Evolutionary conservation across 78 protist genomes (phyloP).

Genomic region (Monosiga brevicollis): DNA sequence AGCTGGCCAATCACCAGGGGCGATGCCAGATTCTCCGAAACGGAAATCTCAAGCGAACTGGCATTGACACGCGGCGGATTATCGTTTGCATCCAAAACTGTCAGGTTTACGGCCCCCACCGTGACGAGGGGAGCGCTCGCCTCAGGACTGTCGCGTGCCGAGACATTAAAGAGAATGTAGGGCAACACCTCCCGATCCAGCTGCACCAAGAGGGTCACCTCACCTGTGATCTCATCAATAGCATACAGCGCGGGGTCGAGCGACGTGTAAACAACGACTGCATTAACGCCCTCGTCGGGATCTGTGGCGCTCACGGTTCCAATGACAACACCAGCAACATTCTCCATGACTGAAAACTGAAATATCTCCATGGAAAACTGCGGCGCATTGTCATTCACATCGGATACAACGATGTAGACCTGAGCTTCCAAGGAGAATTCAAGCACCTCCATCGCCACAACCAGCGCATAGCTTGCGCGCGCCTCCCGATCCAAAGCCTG

Average conservation of each 20-base stretch:
- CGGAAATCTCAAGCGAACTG: neutral
- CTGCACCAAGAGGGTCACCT: neutral
- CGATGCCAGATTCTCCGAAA: neutral
- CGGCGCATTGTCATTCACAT: neutral
- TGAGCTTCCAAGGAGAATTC: neutral
- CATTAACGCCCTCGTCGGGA: neutral
- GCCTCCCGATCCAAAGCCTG: neutral
- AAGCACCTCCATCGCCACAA: neutral
- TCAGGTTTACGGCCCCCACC: neutral
- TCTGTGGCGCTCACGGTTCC: neutral
- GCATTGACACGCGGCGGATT: neutral
- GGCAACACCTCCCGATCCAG: neutral
- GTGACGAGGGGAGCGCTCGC: neutral
- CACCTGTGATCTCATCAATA: neutral
- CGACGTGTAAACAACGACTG: neutral
- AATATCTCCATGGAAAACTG: neutral
- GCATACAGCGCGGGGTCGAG: neutral
- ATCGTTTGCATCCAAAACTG: neutral
- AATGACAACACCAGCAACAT: neutral
- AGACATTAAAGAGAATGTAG: neutral
- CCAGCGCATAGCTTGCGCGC: neutral
- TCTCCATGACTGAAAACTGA: neutral
- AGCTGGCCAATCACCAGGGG: neutral
- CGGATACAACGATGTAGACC: neutral
- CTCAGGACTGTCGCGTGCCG: neutral